Conservation (phyloP, 768 basidiomycete species). For the Favolaschia claudopus region DNA sequence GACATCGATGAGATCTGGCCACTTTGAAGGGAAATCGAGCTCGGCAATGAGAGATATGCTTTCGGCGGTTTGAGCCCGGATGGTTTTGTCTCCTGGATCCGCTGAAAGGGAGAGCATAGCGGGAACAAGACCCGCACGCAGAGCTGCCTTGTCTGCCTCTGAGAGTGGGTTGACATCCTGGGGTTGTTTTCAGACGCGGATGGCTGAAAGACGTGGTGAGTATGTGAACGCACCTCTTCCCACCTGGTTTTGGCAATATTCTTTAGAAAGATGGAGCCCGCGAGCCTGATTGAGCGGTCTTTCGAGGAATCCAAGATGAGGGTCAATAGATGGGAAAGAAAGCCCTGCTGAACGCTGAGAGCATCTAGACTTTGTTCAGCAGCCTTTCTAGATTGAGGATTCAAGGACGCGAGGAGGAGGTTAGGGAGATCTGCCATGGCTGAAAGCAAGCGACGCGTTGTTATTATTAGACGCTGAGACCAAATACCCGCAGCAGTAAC, state of each 20-base stretch:
- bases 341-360: slow-evolving; percentile 77
- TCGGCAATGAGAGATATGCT: slow-evolving; percentile 91
- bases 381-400: slow-evolving; percentile 73
- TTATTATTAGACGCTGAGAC: too few relatives aligned
- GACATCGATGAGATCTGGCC: slow-evolving; percentile 92
- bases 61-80: slow-evolving; percentile 91
- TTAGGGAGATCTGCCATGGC: slow-evolving; percentile 72
- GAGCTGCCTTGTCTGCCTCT: slow-evolving; percentile 72
- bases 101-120: slow-evolving; percentile 87
- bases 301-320: slow-evolving; percentile 77
- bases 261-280: slow-evolving; percentile 92
- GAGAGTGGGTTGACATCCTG: slow-evolving; percentile 79
- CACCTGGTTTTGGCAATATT: slow-evolving; percentile 88
- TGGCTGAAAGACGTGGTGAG: background rate
- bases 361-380: slow-evolving; percentile 81
- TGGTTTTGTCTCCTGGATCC: slow-evolving; percentile 69
- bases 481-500: too few relatives aligned
- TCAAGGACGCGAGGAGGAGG: slow-evolving; percentile 75
- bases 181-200: slow-evolving; percentile 18
- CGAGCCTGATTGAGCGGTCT: slow-evolving; percentile 77
- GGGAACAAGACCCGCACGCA: slow-evolving; percentile 83
- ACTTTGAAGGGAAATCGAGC: slow-evolving; percentile 88
- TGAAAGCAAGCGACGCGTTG: slow-evolving; percentile 20
- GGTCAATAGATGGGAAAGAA: slow-evolving; percentile 78
- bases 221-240: slow-evolving; percentile 69